phyloP scores from a whole-genome alignment of 2,329 filamentous ascomycete genomes.

The Monosporascus sp. region DNA sequence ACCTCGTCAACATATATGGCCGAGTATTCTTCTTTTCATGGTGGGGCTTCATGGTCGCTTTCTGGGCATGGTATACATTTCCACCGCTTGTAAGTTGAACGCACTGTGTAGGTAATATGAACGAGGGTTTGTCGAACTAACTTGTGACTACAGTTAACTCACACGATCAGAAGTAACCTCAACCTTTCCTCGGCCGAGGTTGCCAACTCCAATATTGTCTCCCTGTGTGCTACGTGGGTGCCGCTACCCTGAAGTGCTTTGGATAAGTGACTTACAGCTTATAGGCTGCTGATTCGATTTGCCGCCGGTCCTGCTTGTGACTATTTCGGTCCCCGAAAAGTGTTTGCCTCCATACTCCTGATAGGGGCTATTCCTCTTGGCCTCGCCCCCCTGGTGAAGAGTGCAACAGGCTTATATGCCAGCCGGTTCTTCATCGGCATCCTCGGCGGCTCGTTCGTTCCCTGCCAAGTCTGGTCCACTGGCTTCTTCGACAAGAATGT shows the following conservation, averaged over 20 bases:
- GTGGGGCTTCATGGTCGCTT: slow-evolving; percentile 55
- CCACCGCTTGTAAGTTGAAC: slow-evolving; percentile 63
- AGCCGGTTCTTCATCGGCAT: slow-evolving; percentile 79
- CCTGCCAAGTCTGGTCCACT: slow-evolving; percentile 88
- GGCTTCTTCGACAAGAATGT: slow-evolving; percentile 92
- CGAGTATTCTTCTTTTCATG: slow-evolving; percentile 80
- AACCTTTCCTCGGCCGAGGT: slow-evolving; percentile 65
- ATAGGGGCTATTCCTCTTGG: slow-evolving; percentile 75
- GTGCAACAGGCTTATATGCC: slow-evolving; percentile 60
- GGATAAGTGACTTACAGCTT: not conserved
- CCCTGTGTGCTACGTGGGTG: slow-evolving; percentile 62
- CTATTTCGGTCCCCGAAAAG: slow-evolving; percentile 71
- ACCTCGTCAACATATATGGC: slow-evolving; percentile 73
- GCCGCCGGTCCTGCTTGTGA: slow-evolving; percentile 82
- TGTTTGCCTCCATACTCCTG: slow-evolving; percentile 74
- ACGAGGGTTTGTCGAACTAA: slow-evolving; percentile 10
- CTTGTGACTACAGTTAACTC: slow-evolving; percentile 45
- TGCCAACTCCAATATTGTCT: slow-evolving; percentile 87
- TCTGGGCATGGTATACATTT: slow-evolving; percentile 92
- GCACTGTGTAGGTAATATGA: slow-evolving; percentile 1
- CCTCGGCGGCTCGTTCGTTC: slow-evolving; percentile 72
- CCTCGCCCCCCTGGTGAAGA: slow-evolving; percentile 71
- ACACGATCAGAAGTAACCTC: slow-evolving; percentile 77
- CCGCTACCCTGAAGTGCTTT: not conserved
- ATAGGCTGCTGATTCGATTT: slow-evolving; percentile 67